Base-by-base conservation (phyloP, 176 grass and related monocot species). In the Rhynchospora pubera region DNA sequence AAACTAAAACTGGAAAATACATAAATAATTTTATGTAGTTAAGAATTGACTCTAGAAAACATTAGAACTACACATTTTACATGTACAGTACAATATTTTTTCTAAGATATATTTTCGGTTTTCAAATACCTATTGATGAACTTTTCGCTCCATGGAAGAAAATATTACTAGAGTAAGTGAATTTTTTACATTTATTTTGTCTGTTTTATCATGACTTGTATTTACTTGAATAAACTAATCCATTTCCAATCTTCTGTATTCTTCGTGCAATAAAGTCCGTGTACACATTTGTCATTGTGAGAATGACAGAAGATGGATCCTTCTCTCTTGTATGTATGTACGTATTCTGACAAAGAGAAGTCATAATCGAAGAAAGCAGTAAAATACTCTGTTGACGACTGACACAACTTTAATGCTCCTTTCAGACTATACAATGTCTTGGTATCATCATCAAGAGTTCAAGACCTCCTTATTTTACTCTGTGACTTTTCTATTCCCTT, bases 301-400 rank as follows among this genome's bases (percentile, higher is more conserved):
- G 26, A 1, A 77, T 77, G 50, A 77, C 72, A 77, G 72, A 77
- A 65, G n/a, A 26, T 87, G 81, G 53, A 43, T 67, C 23, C 9
- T 43, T 44, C 46, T 75, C 72, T 87, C 70, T 60, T 75, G 28
- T 65, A 77, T 79, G 55, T 62, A 84, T 21, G 79, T 62, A 83
- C 87, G 44, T 74, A 32, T 52, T 95, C 93, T 96, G 93, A 92
- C 90, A 96, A 96, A 92, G 90, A 92, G 88, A 87, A 89, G 93
- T 92, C 93, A 84, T 90, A 92, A 87, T 96, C 84, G 86, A 92
- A 73, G 84, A 92, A 91, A 91, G 88, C 88, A 92, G 86, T 91
- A 93, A 88, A 91, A 93, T 96, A 89, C 93, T 91, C 93, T 91
- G 86, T 89, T 87, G 84, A 56, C 53, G 83, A 77, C 93, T 96